phyloP scores from a whole-genome alignment of 2,329 filamentous ascomycete genomes.

The Neonectria hederae region DNA sequence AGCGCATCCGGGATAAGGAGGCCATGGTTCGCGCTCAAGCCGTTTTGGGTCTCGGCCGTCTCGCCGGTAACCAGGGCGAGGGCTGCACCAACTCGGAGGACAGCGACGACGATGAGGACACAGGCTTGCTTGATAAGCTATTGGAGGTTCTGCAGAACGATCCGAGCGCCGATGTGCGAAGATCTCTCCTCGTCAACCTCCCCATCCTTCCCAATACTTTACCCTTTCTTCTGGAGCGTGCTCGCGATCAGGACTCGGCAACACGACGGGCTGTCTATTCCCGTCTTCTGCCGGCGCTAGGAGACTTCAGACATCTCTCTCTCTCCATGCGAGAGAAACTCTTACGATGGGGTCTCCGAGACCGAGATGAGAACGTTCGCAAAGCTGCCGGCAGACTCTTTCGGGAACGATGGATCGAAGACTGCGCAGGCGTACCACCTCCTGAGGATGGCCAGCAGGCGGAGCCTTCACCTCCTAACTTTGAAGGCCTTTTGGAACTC shows the following conservation, averaged over 20 bases:
- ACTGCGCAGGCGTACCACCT: constrained; percentile 78
- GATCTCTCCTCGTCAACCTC: constrained; percentile 89
- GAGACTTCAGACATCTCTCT: constrained; percentile 93
- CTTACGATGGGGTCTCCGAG: constrained; percentile 90
- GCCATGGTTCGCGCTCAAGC: constrained; percentile 91
- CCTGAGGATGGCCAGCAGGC: constrained; percentile 65
- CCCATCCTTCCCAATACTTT: constrained; percentile 84
- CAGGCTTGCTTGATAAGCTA: constrained; percentile 81
- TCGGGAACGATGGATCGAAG: constrained; percentile 96
- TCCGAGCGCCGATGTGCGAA: constrained; percentile 89
- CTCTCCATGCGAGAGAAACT: constrained; percentile 95
- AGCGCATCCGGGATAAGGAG: constrained; percentile 92
- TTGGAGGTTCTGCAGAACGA: constrained; percentile 93
- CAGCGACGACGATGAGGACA: constrained; percentile 69
- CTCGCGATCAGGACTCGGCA: constrained; percentile 85
- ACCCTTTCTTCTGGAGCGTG: constrained; percentile 88
- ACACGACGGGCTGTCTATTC: constrained; percentile 90
- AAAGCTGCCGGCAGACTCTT: constrained; percentile 92
- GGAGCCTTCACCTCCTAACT: constrained; percentile 70
- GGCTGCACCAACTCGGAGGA: constrained; percentile 76
- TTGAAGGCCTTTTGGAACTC: constrained; percentile 88
- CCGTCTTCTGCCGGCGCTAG: constrained; percentile 83
- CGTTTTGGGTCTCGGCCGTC: constrained; percentile 84
- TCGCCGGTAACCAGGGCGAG: constrained; percentile 81
- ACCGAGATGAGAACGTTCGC: constrained; percentile 92